phyloP scores from a whole-genome alignment of 495 filamentous ascomycete species.

The Cryomyces antarcticus region DNA sequence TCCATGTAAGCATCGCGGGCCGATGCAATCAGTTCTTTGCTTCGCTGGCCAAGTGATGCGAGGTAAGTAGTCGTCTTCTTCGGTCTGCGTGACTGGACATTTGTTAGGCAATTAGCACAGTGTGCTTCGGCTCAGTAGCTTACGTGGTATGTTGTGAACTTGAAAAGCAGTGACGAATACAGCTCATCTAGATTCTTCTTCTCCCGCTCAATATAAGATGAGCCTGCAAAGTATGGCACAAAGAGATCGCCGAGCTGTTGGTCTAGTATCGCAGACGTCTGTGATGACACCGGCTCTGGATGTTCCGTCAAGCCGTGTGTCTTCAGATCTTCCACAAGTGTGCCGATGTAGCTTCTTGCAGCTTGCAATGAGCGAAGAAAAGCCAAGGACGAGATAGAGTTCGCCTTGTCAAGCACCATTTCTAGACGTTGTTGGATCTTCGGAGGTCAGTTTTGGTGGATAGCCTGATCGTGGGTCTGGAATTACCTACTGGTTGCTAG shows the following conservation, averaged over 20 bases:
- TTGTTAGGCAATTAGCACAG: background rate
- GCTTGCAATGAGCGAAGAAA: conserved; percentile 84
- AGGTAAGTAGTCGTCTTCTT: conserved; percentile 76
- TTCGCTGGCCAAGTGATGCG: conserved; percentile 69
- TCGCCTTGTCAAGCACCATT: conserved; percentile 88
- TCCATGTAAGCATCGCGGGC: conserved; percentile 72
- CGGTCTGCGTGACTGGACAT: conserved; percentile 39
- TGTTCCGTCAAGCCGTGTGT: conserved; percentile 87
- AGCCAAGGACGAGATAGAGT: conserved; percentile 71
- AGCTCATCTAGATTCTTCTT: conserved; percentile 76
- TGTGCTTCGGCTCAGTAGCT: background rate
- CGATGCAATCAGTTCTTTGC: conserved; percentile 59
- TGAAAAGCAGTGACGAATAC: conserved; percentile 83
- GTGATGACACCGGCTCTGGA: conserved; percentile 73
- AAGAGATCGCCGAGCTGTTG: conserved; percentile 95
- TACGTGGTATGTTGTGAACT: conserved; percentile 75
- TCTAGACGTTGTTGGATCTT: conserved; percentile 78
- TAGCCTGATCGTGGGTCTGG: background rate
- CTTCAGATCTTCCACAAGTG: conserved; percentile 81
- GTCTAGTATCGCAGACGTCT: conserved; percentile 69
- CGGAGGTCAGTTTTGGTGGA: background rate
- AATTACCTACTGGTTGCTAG: conserved; percentile 47
- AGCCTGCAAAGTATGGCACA: conserved; percentile 82
- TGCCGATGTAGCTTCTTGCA: conserved; percentile 64
- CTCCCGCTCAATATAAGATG: conserved; percentile 90